phyloP scores from a whole-genome alignment of 441 rosid genomes.

The Biscutella laevigata region DNA sequence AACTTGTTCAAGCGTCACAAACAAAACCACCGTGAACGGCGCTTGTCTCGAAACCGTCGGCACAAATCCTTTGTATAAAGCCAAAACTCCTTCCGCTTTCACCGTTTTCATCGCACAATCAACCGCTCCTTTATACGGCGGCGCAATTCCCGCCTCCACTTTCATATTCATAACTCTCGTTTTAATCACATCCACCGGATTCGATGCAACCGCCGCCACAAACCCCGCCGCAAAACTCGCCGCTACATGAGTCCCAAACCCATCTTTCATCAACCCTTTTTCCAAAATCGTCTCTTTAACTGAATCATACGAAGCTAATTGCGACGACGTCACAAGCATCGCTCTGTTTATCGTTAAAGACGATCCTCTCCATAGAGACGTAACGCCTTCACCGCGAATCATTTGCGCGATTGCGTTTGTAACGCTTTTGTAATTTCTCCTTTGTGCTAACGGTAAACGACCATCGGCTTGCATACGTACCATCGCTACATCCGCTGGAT shows the following conservation, averaged over 20 bases:
- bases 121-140: conserved; percentile 60
- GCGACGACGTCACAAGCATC: conserved; percentile 79
- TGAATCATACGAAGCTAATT: conserved; percentile 74
- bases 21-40: conserved; percentile 68
- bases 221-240: conserved; percentile 76
- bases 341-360: conserved; percentile 76
- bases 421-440: conserved; percentile 69
- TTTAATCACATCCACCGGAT: conserved; percentile 83
- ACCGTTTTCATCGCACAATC: conserved; percentile 77
- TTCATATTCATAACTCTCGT: conserved; percentile 86
- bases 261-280: conserved; percentile 46
- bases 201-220: conserved; percentile 70
- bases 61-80: conserved; percentile 64
- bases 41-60: conserved; percentile 80
- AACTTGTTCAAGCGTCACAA: conserved; percentile 73
- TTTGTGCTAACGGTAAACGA: conserved; percentile 42
- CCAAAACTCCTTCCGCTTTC: conserved; percentile 54
- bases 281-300: conserved; percentile 54
- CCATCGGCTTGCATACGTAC: conserved; percentile 90
- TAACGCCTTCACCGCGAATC: conserved; percentile 57
- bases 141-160: conserved; percentile 42
- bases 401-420: conserved; percentile 52
- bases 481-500: conserved; percentile 87
- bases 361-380: conserved; percentile 73
- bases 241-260: conserved; percentile 64